Conservation (phyloP, 352 stramenopile genomes). For the Aphanomyces euteiches region DNA sequence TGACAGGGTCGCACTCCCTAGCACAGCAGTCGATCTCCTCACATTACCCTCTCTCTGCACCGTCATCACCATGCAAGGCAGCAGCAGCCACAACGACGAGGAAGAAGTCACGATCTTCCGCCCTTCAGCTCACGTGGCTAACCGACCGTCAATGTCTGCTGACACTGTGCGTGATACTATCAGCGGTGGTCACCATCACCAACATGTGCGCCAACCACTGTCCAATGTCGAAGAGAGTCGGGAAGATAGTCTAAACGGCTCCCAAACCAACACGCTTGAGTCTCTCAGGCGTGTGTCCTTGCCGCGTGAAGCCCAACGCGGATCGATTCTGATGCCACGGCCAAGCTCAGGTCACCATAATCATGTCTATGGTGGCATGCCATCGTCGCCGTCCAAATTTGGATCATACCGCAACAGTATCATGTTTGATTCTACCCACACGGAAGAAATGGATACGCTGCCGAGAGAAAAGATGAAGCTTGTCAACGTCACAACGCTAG, state of each 20-base stretch:
- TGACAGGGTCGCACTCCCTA: too few relatives aligned
- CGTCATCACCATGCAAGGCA: too few relatives aligned
- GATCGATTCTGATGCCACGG: constrained; percentile 5
- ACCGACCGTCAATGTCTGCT: background rate
- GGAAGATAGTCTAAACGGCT: background rate
- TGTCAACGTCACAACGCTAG: constrained; percentile 1
- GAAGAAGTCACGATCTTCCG: constrained; percentile 17
- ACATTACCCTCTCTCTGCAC: too few relatives aligned
- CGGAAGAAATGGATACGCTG: background rate
- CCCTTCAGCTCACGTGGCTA: background rate
- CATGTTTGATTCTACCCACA: background rate
- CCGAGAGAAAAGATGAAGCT: constrained; percentile 21
- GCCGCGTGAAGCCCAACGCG: constrained; percentile 1
- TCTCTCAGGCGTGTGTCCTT: background rate
- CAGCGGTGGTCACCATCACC: background rate
- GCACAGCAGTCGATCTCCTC: too few relatives aligned
- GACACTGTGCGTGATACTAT: background rate
- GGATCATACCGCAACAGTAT: background rate
- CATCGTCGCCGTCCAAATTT: constrained; percentile 7
- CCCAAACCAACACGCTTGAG: background rate
- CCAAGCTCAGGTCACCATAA: background rate
- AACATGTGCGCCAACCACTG: background rate
- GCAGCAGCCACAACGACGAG: too few relatives aligned
- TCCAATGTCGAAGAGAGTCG: background rate
- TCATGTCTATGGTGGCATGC: background rate